Base-by-base conservation (phyloP, 2,329 filamentous ascomycete species). In the Annulohypoxylon truncatum region DNA sequence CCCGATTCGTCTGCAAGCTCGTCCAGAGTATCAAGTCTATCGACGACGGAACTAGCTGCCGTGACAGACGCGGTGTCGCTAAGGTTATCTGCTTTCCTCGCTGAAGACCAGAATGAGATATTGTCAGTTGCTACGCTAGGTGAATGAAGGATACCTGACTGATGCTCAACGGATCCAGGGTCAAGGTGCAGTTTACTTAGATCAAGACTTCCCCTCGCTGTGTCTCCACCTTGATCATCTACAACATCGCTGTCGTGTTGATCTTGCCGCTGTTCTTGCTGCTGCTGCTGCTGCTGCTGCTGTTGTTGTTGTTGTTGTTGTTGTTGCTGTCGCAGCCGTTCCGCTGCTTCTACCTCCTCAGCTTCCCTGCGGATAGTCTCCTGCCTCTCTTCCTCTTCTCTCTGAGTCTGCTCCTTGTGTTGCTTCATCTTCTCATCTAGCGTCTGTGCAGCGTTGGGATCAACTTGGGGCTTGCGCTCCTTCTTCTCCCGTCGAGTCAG, bases 401-500 rank as follows among this genome's bases (percentile, higher is more conserved):
- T 53, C 9, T 59, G 50, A 8, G 67, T 71, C 53, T 75, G 65
- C 33, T 72, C 73, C 47, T 75, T 73, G 42, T 76, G 74, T 18
- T 73, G 67, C 60, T 61, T 69, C 73, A 77, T 73, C 69, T 67
- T 76, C 63, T 75, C 70, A 28, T 77, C 74, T n/a, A 76, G 44
- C 4, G 74, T 76, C 63, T 71, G 63, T 0, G 71, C 61, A 26
- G 69, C 60, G n/a, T 64, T 70, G 6, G 69, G 69, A 20, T 72
- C 71, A 0, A 69, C 68, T 44, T 72, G 70, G 2, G 75, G 75
- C 53, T 76, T 76, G 44, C 9, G 83, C 80, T 24, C 79, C 58
- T 80, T 79, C 75, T 82, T 83, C 72, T 89, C 87, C 18, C 82
- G 82, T 9, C 86, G 79, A 1, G 78, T 78, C 22, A 89, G 74